phyloP scores from a whole-genome alignment of 257 asterid genomes.

The Asclepias syriaca region DNA sequence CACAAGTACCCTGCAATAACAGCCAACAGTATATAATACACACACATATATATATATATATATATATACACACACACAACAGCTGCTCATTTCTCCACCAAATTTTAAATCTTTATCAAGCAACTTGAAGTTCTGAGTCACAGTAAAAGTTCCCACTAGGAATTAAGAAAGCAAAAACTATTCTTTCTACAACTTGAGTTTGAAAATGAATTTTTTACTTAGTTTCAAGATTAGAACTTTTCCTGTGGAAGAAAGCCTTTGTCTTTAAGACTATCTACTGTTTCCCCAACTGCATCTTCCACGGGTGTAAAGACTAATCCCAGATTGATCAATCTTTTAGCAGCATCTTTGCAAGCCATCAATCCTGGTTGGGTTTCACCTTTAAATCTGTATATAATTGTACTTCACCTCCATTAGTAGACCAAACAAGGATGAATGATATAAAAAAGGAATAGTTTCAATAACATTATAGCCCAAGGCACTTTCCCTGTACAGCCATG shows the following conservation, averaged over 20 bases:
- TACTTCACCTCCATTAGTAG: background rate
- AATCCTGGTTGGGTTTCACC: slow-evolving; percentile 85
- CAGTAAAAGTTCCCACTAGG: background rate
- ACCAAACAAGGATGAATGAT: slow-evolving; percentile 1
- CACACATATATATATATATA: too few species aligned
- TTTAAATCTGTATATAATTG: slow-evolving; percentile 45
- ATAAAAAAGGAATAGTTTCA: background rate
- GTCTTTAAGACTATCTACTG: slow-evolving; percentile 48
- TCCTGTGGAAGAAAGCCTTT: slow-evolving; percentile 42
- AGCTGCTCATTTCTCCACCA: slow-evolving; percentile 9
- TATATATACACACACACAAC: background rate
- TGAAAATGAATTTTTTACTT: slow-evolving; percentile 6
- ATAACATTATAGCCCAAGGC: background rate
- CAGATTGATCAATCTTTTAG: slow-evolving; percentile 66
- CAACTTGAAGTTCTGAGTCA: slow-evolving; percentile 8
- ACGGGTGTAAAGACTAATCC: slow-evolving; percentile 73
- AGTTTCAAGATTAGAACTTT: slow-evolving; percentile 24
- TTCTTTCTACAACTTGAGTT: background rate
- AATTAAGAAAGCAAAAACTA: background rate
- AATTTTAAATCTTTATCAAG: slow-evolving; percentile 10
- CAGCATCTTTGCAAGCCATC: slow-evolving; percentile 68
- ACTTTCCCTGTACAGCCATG: background rate
- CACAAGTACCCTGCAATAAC: slow-evolving; percentile 14
- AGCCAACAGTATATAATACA: background rate
- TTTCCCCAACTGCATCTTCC: slow-evolving; percentile 73